These are phyloP conservation scores for Nephelium lappaceum DNA, from an alignment of 345 rosid genomes.

Conservation along the genomic window DNA sequence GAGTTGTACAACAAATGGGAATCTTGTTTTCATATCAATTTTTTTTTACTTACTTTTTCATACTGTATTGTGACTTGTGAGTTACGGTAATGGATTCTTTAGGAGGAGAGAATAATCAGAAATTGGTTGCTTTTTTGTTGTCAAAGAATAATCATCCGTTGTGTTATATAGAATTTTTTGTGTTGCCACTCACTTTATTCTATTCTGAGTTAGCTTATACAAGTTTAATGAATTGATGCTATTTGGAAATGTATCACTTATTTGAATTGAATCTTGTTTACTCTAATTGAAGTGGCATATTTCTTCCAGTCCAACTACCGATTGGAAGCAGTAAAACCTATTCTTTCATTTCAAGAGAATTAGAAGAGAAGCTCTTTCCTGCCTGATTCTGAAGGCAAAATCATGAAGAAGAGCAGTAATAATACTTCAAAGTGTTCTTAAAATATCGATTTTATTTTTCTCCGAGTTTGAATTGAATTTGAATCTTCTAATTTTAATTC, in stretches of 20 bases:
- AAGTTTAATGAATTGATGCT: too few relatives aligned
- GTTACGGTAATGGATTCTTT: not conserved
- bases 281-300: not conserved
- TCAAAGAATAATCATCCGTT: not conserved
- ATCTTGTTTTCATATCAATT: not conserved
- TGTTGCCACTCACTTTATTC: not conserved
- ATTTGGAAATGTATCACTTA: too few relatives aligned
- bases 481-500: too few relatives aligned
- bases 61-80: slow-evolving; percentile 1
- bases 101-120: not conserved
- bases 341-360: slow-evolving; percentile 4
- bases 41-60: not conserved
- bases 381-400: too few relatives aligned
- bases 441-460: too few relatives aligned
- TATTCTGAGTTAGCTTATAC: too few relatives aligned
- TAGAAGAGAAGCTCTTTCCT: too few relatives aligned
- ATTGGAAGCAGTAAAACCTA: not conserved
- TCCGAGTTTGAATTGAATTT: too few relatives aligned
- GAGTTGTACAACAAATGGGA: slow-evolving; percentile 1
- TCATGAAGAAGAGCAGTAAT: too few relatives aligned
- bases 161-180: not conserved
- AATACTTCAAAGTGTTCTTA: too few relatives aligned
- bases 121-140: not conserved
- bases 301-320: too few relatives aligned
- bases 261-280: not conserved